Base-by-base conservation (phyloP, 2,329 filamentous ascomycete genomes). In the Emergomyces orientalis region DNA sequence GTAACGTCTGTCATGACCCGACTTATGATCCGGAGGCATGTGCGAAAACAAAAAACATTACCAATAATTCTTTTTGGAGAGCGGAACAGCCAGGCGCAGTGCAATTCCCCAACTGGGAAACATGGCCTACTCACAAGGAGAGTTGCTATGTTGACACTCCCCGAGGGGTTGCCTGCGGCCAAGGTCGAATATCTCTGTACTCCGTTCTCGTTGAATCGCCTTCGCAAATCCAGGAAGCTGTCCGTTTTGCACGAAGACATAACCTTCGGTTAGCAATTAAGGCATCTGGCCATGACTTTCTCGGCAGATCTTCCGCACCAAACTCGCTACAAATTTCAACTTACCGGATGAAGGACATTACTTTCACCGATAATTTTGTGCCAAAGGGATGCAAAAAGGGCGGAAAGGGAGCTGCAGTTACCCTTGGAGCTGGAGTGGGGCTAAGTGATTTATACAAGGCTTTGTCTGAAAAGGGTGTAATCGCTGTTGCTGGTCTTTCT, bases 241-340 rank as follows among this genome's bases (percentile, higher is more conserved):
- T 69, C 62, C 30, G 69, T 70, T 65, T 68, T 71, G 32, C 59
- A 56, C 17, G 65, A 63, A 30, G 66, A 65, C 9, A 68, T 73
- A 63, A 71, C 54, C 70, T 81, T 55, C 74, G 78, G 3, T 69
- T 80, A 1, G 71, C 76, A 37, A 78, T 86, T 64, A 78, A 80
- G 64, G 84, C 84, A 66, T 85, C 82, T 0, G 83, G 82, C 1
- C 83, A 86, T 68, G 82, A 84, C 62, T 77, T 76, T 78, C 14
- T 69, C 34, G 86, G 85, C 51, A 82, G 83, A 55, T 85, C 82
- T 0, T 85, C 84, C 0, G 86, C 86, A 19, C 80, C 80, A 34
- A 85, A 85, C 1, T 77, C 67, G 2, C 65, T 75, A 30, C 67
- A 60, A 1, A 63, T 75, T 32, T 75, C 72, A 71, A 74, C 66